phyloP scores from a whole-genome alignment of 768 basidiomycete species.

The Amanita inopinata region DNA sequence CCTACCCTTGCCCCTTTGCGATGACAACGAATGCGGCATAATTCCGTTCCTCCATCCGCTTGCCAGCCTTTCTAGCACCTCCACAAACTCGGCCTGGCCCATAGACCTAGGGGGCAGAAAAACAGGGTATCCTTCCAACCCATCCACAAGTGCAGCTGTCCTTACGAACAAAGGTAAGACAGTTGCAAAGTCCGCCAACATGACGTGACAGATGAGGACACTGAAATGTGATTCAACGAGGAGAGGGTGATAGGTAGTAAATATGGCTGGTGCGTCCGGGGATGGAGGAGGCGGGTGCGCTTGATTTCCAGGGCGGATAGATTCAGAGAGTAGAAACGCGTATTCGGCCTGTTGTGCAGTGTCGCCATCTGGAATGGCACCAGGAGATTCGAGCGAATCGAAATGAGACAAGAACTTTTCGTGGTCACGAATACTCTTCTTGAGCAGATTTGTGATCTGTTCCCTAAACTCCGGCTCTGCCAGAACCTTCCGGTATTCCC shows the following conservation, averaged over 20 bases:
- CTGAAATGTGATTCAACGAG: conserved; percentile 83
- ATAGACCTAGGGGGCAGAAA: conserved; percentile 83
- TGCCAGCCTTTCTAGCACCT: conserved; percentile 74
- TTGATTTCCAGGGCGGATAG: conserved; percentile 53
- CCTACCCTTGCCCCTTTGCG: conserved; percentile 27
- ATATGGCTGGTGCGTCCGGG: conserved; percentile 45
- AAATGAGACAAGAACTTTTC: conserved; percentile 80
- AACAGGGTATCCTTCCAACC: conserved; percentile 81
- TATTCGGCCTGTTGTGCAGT: conserved; percentile 49
- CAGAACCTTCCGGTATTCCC: conserved; percentile 54
- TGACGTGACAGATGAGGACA: conserved; percentile 61
- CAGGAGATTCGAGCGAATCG: conserved; percentile 51
- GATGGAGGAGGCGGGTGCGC: conserved; percentile 20
- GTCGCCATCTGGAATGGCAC: conserved; percentile 26
- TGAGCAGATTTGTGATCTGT: conserved; percentile 47
- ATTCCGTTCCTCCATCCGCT: conserved; percentile 63
- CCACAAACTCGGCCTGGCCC: conserved; percentile 85
- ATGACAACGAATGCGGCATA: conserved; percentile 42
- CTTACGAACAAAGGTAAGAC: conserved; percentile 58
- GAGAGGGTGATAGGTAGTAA: conserved; percentile 87
- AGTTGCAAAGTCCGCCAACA: conserved; percentile 65
- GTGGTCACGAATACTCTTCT: conserved; percentile 76
- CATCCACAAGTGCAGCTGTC: conserved; percentile 62
- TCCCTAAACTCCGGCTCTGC: conserved; percentile 48
- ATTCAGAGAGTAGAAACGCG: conserved; percentile 62